Evolutionary conservation across 2,329 filamentous ascomycete genomes (phyloP).

Genomic region (Cylindrodendrum hubeiense): DNA sequence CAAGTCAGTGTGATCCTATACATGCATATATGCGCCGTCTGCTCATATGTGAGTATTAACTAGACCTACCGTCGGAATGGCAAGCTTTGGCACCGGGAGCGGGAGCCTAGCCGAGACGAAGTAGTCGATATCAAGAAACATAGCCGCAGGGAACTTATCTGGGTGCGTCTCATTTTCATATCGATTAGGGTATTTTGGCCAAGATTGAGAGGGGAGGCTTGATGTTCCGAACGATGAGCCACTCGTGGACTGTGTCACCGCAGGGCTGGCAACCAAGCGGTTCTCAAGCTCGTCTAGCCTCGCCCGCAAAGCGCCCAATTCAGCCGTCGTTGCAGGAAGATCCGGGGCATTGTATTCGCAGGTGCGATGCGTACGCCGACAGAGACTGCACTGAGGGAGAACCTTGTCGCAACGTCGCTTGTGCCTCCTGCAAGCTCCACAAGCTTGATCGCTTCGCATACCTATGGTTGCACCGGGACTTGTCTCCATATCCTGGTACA

Average conservation of each 20-base stretch:
- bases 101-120: too few relatives aligned
- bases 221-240: not conserved
- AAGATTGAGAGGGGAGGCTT: too few relatives aligned
- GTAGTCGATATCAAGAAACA: constrained; percentile 9
- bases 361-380: constrained; percentile 54
- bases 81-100: too few relatives aligned
- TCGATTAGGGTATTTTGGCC: too few relatives aligned
- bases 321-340: not conserved
- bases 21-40: too few relatives aligned
- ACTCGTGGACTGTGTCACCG: not conserved
- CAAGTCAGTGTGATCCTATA: too few relatives aligned
- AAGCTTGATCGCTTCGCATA: too few relatives aligned
- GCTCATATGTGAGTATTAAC: not conserved
- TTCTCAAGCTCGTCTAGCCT: not conserved
- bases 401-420: constrained; percentile 66
- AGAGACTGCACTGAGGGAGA: constrained; percentile 61
- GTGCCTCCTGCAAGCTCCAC: constrained; percentile 52
- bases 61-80: too few relatives aligned
- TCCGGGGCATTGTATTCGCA: constrained; percentile 36
- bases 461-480: too few relatives aligned
- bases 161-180: not conserved
- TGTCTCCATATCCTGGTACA: too few relatives aligned
- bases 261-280: not conserved
- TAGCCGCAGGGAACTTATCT: not conserved
- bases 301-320: not conserved